These are phyloP conservation scores for Cetraspora pellucida DNA, from an alignment of 192 early-diverging fungal species.

Conservation along the genomic window DNA sequence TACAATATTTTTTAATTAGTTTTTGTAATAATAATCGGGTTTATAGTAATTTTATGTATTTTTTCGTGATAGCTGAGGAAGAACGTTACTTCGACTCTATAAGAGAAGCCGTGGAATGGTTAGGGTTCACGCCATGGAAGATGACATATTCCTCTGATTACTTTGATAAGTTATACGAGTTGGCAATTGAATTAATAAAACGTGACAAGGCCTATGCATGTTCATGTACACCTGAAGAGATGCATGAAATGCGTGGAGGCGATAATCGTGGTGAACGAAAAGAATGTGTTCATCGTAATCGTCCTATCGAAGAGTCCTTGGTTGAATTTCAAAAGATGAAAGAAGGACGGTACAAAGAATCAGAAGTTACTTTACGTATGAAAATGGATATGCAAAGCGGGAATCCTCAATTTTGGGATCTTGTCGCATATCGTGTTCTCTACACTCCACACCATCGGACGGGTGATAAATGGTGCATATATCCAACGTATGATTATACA, in stretches of 20 bases:
- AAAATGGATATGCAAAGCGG: slow-evolving; percentile 99
- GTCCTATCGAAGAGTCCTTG: slow-evolving; percentile 91
- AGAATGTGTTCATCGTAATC: slow-evolving; percentile 88
- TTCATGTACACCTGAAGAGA: slow-evolving; percentile 95
- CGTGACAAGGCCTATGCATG: slow-evolving; percentile 81
- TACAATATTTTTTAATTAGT: neutral
- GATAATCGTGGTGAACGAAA: slow-evolving; percentile 81
- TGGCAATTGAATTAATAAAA: slow-evolving; percentile 90
- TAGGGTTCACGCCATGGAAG: slow-evolving; percentile 90
- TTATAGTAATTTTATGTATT: neutral
- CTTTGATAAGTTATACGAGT: slow-evolving; percentile 94
- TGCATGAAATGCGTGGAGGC: slow-evolving; percentile 90
- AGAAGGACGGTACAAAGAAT: slow-evolving; percentile 92
- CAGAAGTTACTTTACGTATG: slow-evolving; percentile 93
- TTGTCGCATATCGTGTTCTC: slow-evolving; percentile 95
- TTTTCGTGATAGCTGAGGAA: slow-evolving; percentile 82
- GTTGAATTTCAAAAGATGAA: slow-evolving; percentile 98
- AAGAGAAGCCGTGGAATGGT: slow-evolving; percentile 90
- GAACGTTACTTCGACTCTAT: slow-evolving; percentile 95
- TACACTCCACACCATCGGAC: slow-evolving; percentile 93
- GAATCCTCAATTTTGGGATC: slow-evolving; percentile 99
- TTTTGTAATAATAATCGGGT: neutral
- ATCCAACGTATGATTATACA: slow-evolving; percentile 99
- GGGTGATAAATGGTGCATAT: slow-evolving; percentile 94
- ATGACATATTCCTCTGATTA: slow-evolving; percentile 98